Evolutionary conservation across 768 basidiomycete species (phyloP), one percentile per base, ranked within the genome.

Genomic region (Tulasnella calospora): DNA sequence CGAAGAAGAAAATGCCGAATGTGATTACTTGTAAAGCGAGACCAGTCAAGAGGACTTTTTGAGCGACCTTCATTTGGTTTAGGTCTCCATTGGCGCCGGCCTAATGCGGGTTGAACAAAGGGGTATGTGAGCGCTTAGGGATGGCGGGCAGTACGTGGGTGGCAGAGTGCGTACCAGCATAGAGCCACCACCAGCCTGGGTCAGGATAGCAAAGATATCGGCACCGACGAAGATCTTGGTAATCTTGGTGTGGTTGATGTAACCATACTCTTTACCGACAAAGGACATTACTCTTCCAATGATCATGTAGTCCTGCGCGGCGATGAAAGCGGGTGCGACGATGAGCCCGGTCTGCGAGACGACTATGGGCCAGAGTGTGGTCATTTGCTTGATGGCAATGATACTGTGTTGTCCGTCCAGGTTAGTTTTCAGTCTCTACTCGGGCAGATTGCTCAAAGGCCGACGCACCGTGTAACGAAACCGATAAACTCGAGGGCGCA

Each of bases 301-400:
- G 17, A 80, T 75, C 80, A 80, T 80, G 78, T 79, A 80, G 38
- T 71, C 78, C 30, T 80, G 78, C 6, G 80, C 80, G 10, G 80
- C 79, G 30, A 80, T 46, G 73, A 80, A 79, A 10, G 80, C 80
- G 8, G 80, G 80, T 21, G 80, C 78, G 35, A 79, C 72, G 70
- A 80, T 75, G 35, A 80, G 51, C 27, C 73, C 36, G 21, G 69
- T 71, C 41, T 80, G 67, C 21, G 74, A 71, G 70, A 76, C 51
- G 36, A 78, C 46, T 12, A 79, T 51, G 2, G 74, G 41, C 77
- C 79, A 77, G 10, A 36, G n/a, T 2, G 79, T 73, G n/a, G 19
- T n/a, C 33, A 77, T 35, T n/a, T 78, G 23, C 46, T 76, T 70
- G 41, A 76, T 74, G 30, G 78, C 41, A 35, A 80, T 44, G 0